A percentile compares a stretch with the other conserved stretches of the same genome.
Evolutionary conservation across 2,329 filamentous ascomycete species (phyloP).

Genomic region (Penicillium brevicompactum): DNA sequence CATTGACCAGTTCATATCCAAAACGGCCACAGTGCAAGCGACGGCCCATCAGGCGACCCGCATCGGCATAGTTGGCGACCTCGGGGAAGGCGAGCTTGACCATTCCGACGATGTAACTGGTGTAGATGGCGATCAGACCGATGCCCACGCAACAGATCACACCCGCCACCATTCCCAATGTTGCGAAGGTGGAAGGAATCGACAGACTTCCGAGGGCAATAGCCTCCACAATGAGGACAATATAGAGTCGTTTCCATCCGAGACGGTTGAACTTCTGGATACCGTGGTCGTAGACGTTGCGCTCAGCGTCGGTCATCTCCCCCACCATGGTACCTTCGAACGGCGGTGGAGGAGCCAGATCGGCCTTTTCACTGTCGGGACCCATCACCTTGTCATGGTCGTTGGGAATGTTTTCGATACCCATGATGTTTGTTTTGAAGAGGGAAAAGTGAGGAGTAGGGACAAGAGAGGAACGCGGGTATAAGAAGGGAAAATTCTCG

Average conservation of each 20-base stretch:
- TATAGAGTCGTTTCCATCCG: constrained; percentile 53
- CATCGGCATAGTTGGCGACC: constrained; percentile 47
- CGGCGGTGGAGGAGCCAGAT: constrained; percentile 15
- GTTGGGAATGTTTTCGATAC: constrained; percentile 20
- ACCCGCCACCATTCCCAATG: constrained; percentile 47
- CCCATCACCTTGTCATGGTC: constrained; percentile 18
- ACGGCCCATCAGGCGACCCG: constrained; percentile 45
- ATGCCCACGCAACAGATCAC: constrained; percentile 45
- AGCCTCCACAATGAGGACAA: constrained; percentile 52
- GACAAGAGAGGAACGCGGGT: not conserved
- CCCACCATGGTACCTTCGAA: constrained; percentile 13
- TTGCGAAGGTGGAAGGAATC: constrained; percentile 47
- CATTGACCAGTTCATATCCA: constrained; percentile 43
- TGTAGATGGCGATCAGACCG: constrained; percentile 43
- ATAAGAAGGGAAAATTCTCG: constrained; percentile 10
- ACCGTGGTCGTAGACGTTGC: constrained; percentile 11
- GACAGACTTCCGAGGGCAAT: constrained; percentile 50
- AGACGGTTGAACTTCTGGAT: constrained; percentile 29
- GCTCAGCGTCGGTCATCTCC: constrained; percentile 14
- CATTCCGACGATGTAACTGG: constrained; percentile 44
- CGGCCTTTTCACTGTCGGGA: constrained; percentile 15
- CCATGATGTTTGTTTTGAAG: constrained; percentile 15
- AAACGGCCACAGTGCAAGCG: constrained; percentile 42
- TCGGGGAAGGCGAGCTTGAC: constrained; percentile 39
- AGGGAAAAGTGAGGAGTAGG: not conserved